phyloP scores from a whole-genome alignment of 768 basidiomycete genomes.

The Auricularia sp. region DNA sequence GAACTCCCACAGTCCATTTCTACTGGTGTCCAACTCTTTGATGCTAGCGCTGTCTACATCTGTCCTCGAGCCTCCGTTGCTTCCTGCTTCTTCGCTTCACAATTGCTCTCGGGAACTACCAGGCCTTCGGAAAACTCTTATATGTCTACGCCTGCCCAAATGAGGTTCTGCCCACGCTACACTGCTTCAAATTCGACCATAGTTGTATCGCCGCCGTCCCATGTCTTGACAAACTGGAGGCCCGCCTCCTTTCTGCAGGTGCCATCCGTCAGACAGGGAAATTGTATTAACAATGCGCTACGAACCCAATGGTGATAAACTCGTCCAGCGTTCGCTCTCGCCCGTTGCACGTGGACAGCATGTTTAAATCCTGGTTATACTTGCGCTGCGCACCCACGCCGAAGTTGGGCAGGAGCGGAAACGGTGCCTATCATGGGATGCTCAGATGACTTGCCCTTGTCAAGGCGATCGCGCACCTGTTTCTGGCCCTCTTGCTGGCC shows the following conservation, averaged over 20 bases:
- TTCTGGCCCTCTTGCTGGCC: not conserved
- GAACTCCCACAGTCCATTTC: too few relatives aligned
- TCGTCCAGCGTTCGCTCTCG: conserved; percentile 35
- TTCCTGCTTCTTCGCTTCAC: too few relatives aligned
- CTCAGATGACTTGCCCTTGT: not conserved
- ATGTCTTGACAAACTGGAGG: conserved; percentile 25
- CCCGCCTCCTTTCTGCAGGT: conserved; percentile 16
- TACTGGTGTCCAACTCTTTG: too few relatives aligned
- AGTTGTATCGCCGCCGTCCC: too few relatives aligned
- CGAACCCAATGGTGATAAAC: conserved; percentile 29
- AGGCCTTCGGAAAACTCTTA: too few relatives aligned
- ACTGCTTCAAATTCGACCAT: too few relatives aligned
- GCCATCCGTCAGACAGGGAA: not conserved
- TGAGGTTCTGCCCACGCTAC: too few relatives aligned
- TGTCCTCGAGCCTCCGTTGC: too few relatives aligned
- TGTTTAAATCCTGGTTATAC: conserved; percentile 37
- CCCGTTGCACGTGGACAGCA: conserved; percentile 35
- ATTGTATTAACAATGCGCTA: not conserved
- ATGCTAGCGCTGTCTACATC: too few relatives aligned
- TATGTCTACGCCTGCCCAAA: too few relatives aligned
- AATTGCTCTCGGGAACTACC: too few relatives aligned
- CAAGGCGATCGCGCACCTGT: conserved; percentile 1
- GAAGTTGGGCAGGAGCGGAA: conserved; percentile 40
- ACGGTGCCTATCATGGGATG: conserved; percentile 24
- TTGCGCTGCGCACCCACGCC: conserved; percentile 31